Evolutionary conservation across 352 stramenopile species (phyloP).

Genomic region (Pythium angustatum): DNA sequence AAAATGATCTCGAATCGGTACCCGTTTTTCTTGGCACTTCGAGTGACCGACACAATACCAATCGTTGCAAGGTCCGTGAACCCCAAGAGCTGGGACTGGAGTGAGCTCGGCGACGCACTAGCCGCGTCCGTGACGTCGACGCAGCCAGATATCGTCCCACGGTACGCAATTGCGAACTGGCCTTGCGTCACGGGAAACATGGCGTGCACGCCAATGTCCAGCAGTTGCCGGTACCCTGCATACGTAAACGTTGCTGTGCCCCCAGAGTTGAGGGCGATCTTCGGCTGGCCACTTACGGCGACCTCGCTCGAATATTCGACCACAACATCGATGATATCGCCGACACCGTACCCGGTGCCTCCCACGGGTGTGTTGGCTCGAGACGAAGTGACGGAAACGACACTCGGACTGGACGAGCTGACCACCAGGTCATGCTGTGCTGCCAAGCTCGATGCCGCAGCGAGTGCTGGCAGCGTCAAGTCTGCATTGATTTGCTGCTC

Average conservation of each 20-base stretch:
- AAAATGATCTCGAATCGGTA: conserved; percentile 62
- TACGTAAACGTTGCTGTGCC: conserved; percentile 52
- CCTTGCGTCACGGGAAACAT: conserved; percentile 51
- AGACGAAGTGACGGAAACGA: conserved; percentile 51
- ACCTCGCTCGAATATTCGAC: conserved; percentile 69
- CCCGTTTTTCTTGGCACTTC: conserved; percentile 51
- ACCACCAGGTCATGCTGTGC: conserved; percentile 38
- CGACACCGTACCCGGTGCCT: conserved; percentile 53
- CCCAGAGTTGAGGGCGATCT: conserved; percentile 50
- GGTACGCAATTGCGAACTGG: conserved; percentile 62
- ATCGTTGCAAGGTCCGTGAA: conserved; percentile 45
- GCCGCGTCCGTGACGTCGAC: conserved; percentile 52
- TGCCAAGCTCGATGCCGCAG: conserved; percentile 34
- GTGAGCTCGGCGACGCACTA: conserved; percentile 42
- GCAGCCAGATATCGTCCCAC: conserved; percentile 39
- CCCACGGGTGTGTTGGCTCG: conserved; percentile 34
- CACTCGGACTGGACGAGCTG: conserved; percentile 37
- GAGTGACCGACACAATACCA: conserved; percentile 52
- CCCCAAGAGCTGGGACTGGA: conserved; percentile 48
- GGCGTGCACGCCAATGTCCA: conserved; percentile 69
- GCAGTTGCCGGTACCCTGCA: conserved; percentile 53
- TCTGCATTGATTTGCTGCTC: conserved; percentile 34
- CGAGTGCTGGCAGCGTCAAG: conserved; percentile 38
- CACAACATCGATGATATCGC: conserved; percentile 67
- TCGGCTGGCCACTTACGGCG: conserved; percentile 41